Conservation (phyloP, 495 filamentous ascomycete genomes). For the Penicillium coffeae region DNA sequence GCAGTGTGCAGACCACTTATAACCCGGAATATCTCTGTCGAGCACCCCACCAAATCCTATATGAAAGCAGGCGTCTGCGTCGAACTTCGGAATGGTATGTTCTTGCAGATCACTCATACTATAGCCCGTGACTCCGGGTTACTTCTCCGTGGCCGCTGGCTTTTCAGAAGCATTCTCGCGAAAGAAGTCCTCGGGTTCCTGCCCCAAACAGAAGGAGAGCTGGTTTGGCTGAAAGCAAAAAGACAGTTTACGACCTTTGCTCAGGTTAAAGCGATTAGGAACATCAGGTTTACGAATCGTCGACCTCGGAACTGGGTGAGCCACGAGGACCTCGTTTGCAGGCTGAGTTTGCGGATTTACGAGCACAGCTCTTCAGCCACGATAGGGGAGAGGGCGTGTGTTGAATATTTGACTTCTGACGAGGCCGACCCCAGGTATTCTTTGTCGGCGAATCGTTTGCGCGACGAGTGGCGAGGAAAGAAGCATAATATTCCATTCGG, state of each 20-base stretch:
- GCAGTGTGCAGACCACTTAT: background rate
- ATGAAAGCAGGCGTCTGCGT: background rate
- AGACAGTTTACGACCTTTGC: background rate
- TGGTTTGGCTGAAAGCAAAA: background rate
- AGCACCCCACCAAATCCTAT: too few relatives aligned
- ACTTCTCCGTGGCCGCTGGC: background rate
- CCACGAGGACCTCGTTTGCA: background rate
- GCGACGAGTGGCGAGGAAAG: constrained; percentile 26
- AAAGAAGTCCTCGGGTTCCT: background rate
- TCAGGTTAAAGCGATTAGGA: background rate
- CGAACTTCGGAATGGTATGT: background rate
- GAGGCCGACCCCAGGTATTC: constrained; percentile 22
- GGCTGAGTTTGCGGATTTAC: background rate
- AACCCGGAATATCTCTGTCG: background rate
- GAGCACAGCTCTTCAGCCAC: background rate
- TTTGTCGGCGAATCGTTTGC: constrained; percentile 11
- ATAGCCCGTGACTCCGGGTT: background rate
- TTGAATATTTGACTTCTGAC: constrained; percentile 18
- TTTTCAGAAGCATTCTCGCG: background rate
- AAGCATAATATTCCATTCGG: constrained; percentile 29
- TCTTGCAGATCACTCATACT: background rate
- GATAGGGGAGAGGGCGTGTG: background rate
- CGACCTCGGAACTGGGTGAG: background rate
- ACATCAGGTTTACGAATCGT: background rate
- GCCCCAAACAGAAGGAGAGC: background rate